Evolutionary conservation across 371 early-diverging fungal species (phyloP), one percentile per base, ranked within the genome.

Genomic region (Mortierella sp.): DNA sequence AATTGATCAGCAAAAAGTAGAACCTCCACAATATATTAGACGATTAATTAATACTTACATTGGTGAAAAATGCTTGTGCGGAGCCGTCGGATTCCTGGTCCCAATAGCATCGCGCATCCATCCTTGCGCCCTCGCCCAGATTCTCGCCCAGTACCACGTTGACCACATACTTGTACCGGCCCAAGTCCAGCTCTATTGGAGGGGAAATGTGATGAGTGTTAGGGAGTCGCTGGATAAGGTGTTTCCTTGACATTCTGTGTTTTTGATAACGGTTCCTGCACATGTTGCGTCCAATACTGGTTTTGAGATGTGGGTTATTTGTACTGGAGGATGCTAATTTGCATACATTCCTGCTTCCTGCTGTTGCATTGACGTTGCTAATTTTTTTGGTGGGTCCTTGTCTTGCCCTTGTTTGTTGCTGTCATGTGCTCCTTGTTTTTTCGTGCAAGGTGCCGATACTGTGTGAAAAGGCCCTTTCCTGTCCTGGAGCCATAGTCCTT

Each of bases 71-170:
- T 71, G 93, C 93, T 72, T 93, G 92, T 14, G 93, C 94, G 69
- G 92, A 82, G 77, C 90, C 92, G 80, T 94, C 94, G 6, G 94
- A 91, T 88, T 93, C 93, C 13, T 91, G 83, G 78, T 94, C 94
- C 94, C 94, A 94, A 55, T 93, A 89, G 76, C 94, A 93, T 46
- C 93, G 86, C 44, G 92, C 89, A 50, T 91, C 92, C 89, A 93
- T 92, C 75, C 92, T 86, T 26, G 92, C 93, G 48, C 94, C 94
- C 76, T 91, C 93, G 28, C 94, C 93, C 31, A 90, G 75, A 82
- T 93, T 92, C 87, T 93, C 94, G 50, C 94, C 92, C 67, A 94
- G 88, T 3, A 91, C 88, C 14, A 94, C 94, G 82, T 93, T 91
- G 34, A 93, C 94, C 40, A 93, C 89, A 71, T 90, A 93, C 83